These are phyloP conservation scores for Fusarium longipes DNA, from an alignment of 2,329 filamentous ascomycete species.

Conservation along the genomic window DNA sequence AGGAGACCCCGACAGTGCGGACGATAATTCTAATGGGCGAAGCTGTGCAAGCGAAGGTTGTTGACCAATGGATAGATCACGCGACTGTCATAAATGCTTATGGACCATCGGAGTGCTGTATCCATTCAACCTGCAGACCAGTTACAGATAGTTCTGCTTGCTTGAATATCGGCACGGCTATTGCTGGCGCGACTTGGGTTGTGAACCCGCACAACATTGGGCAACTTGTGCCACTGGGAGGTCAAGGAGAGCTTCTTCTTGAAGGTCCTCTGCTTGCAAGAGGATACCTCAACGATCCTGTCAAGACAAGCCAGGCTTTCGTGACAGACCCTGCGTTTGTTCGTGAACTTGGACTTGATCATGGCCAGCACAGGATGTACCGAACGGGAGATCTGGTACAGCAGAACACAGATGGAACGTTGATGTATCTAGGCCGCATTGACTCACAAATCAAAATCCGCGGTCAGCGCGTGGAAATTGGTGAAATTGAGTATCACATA, in stretches of 20 bases:
- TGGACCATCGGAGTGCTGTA: conserved; percentile 4
- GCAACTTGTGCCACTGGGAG: conserved; percentile 1
- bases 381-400: conserved; percentile 3
- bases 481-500: conserved; percentile 8
- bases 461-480: conserved; percentile 1
- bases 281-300: conserved; percentile 2
- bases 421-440: neutral
- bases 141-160: neutral
- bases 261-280: conserved; percentile 5
- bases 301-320: neutral
- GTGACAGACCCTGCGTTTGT: neutral
- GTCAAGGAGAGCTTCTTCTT: conserved; percentile 4
- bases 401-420: neutral
- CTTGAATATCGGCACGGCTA: neutral
- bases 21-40: conserved; percentile 5
- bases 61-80: conserved; percentile 3
- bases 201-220: neutral
- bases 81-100: conserved; percentile 1
- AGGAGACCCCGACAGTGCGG: conserved; percentile 5
- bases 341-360: neutral
- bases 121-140: conserved; percentile 2
- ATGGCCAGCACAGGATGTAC: neutral
- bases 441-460: conserved; percentile 9
- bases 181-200: conserved; percentile 1
- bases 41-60: neutral